Evolutionary conservation across 257 asterid genomes (phyloP).

Genomic region (Datura wrightii): DNA sequence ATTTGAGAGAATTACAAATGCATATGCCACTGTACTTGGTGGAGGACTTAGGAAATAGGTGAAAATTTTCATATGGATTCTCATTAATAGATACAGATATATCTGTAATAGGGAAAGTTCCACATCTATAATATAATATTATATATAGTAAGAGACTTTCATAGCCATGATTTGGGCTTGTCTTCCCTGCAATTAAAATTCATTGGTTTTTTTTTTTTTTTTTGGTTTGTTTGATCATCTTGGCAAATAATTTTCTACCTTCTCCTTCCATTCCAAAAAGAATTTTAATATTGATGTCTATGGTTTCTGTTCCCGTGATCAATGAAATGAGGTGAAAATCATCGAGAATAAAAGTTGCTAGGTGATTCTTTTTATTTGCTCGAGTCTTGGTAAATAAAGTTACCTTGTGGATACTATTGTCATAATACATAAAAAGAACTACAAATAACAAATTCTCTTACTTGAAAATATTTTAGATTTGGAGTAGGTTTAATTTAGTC

Average conservation of each 20-base stretch:
- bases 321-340: not conserved
- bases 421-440: no score
- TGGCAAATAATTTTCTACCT: not conserved
- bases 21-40: constrained; percentile 28
- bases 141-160: not conserved
- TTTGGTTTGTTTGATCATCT: no score
- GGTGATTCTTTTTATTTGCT: no score
- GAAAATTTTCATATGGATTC: constrained; percentile 14
- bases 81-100: constrained; percentile 17
- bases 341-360: not conserved
- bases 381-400: no score
- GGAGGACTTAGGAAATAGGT: constrained; percentile 26
- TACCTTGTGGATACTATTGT: no score
- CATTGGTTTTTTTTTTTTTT: no score
- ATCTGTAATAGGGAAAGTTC: constrained; percentile 4
- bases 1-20: not conserved
- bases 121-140: not conserved
- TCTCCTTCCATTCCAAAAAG: not conserved
- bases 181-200: not conserved
- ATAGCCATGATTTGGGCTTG: constrained; percentile 23
- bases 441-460: no score
- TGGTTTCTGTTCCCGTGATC: not conserved
- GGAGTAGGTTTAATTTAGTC: no score
- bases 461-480: no score
- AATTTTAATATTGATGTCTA: not conserved